Conservation (phyloP, 306 rosid genomes). For the Begonia peltatifolia region DNA sequence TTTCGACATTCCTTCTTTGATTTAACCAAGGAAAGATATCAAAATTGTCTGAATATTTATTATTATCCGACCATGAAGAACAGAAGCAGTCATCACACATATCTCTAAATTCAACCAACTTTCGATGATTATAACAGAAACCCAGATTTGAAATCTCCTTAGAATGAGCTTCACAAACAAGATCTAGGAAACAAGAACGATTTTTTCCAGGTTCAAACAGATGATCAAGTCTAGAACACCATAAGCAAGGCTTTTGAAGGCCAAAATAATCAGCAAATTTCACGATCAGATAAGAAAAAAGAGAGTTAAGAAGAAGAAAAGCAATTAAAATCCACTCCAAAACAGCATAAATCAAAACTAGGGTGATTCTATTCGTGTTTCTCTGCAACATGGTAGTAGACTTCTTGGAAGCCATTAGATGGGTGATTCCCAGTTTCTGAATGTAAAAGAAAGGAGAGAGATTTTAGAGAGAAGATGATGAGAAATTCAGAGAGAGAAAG, state of each 20-base stretch:
- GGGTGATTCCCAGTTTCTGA: slow-evolving; percentile 9
- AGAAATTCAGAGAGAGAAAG: slow-evolving; percentile 5
- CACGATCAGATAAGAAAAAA: slow-evolving; percentile 61
- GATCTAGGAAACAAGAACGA: slow-evolving; percentile 42
- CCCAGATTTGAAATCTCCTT: slow-evolving; percentile 60
- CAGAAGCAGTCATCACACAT: slow-evolving; percentile 83
- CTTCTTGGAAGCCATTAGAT: slow-evolving; percentile 84
- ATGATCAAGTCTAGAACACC: slow-evolving; percentile 85
- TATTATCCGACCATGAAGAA: slow-evolving; percentile 27
- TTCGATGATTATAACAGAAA: slow-evolving; percentile 56
- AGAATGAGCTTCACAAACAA: slow-evolving; percentile 75
- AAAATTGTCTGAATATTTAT: slow-evolving; percentile 33
- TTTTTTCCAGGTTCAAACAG: slow-evolving; percentile 40
- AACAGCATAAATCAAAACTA: slow-evolving; percentile 59
- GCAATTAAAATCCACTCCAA: slow-evolving; percentile 81
- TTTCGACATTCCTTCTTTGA: slow-evolving; percentile 27
- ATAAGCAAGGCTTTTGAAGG: slow-evolving; percentile 71
- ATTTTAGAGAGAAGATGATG: neutral
- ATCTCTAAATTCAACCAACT: slow-evolving; percentile 40
- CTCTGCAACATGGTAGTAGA: slow-evolving; percentile 73
- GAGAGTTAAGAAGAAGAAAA: slow-evolving; percentile 68
- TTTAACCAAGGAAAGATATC: slow-evolving; percentile 64
- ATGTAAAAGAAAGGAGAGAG: slow-evolving; percentile 10
- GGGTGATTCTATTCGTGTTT: slow-evolving; percentile 74
- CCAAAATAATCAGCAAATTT: slow-evolving; percentile 81